Evolutionary conservation across 805 yeast species (phyloP).

Genomic region (Candida ascalaphidarum): DNA sequence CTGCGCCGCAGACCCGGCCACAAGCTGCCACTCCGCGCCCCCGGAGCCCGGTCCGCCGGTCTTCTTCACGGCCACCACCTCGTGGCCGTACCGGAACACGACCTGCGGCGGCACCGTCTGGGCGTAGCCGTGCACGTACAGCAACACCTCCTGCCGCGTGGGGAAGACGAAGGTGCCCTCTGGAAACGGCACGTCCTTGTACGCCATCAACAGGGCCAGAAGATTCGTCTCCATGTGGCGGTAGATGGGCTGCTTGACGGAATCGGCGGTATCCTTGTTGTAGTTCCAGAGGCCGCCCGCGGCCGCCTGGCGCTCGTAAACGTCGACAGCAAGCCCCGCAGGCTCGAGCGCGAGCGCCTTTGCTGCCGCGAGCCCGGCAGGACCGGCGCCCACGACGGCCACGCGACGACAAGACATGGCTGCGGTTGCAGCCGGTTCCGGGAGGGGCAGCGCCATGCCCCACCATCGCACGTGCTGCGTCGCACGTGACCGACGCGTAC

Average conservation of each 20-base stretch:
- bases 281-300: conserved; percentile 11
- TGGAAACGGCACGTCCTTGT: conserved; percentile 8
- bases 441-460: too few relatives aligned
- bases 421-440: too few relatives aligned
- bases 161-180: conserved; percentile 7
- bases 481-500: too few relatives aligned
- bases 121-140: conserved; percentile 9
- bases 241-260: conserved; percentile 16
- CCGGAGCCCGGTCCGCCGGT: too few relatives aligned
- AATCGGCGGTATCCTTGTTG: conserved; percentile 5
- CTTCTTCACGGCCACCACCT: conserved; percentile 8
- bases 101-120: conserved; percentile 7
- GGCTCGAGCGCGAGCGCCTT: conserved; percentile 14
- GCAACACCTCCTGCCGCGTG: conserved; percentile 8
- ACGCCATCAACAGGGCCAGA: conserved; percentile 9
- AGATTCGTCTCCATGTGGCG: conserved; percentile 13
- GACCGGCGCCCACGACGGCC: conserved; percentile 19
- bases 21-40: conserved; percentile 3
- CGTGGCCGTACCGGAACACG: conserved; percentile 2
- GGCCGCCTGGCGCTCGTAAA: conserved; percentile 8
- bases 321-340: conserved; percentile 4
- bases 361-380: conserved; percentile 16
- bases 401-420: too few relatives aligned
- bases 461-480: too few relatives aligned
- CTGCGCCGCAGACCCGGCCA: not conserved